phyloP scores from a whole-genome alignment of 139 green algal genomes.

The Chloropicon primus region DNA sequence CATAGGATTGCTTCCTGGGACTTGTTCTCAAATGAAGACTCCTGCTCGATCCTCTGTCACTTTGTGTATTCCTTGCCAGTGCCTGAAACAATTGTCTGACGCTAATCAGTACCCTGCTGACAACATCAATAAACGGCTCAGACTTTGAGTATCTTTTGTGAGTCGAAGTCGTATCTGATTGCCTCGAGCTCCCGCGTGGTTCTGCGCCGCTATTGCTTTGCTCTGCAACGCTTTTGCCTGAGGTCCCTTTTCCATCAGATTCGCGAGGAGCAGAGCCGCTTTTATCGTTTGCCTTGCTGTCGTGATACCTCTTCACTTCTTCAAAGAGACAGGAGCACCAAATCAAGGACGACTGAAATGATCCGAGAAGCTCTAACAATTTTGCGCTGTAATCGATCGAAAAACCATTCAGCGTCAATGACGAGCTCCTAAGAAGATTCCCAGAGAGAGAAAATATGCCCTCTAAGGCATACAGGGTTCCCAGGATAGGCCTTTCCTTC shows the following conservation, averaged over 20 bases:
- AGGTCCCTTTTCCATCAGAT: no score
- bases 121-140: neutral
- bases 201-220: no score
- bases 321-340: neutral
- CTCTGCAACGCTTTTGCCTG: no score
- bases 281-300: neutral
- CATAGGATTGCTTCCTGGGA: neutral
- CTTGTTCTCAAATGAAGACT: neutral
- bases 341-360: neutral
- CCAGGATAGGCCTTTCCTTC: neutral
- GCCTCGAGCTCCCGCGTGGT: no score
- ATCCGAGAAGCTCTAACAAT: neutral
- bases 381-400: neutral
- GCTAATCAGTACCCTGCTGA: neutral
- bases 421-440: neutral
- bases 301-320: neutral
- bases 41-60: neutral
- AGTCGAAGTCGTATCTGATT: no score
- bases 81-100: neutral
- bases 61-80: neutral
- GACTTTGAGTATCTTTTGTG: no score
- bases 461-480: neutral
- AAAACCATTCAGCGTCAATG: neutral
- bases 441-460: neutral
- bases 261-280: no score